Base-by-base conservation (phyloP, 108 stramenopile species). In the Nitzschia sp. region DNA sequence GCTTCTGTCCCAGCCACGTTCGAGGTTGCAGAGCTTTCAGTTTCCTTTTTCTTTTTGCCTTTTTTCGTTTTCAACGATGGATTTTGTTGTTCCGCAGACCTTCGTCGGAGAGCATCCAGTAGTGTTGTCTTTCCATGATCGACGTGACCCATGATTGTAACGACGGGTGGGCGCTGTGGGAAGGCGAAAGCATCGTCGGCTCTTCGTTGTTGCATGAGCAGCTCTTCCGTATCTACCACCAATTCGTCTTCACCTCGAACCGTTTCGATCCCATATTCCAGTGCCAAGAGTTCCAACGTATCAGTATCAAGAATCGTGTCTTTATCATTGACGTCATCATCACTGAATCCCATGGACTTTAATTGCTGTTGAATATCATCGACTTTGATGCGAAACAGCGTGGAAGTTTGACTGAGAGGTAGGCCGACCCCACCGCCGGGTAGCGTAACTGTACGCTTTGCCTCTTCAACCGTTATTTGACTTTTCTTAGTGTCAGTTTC, bases 91-190 rank as follows among this genome's bases (percentile, higher is more conserved):
- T 72, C 35, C 55, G 58, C 52, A 85, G 93, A 61, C 79, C 89
- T 53, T 83, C 94, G 35, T 85, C 96, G 83, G 71, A 95, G 74
- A 19, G 95, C 94, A 76, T 99, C 98, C 58, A 98, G 97, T 23
- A 98, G 77, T 0, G 98, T 98, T 17, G 98, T 97, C 85, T 98
- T 98, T 32, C 98, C 98, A 73, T 98, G 98, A 76, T 98, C 98
- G 60, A 98, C 90, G 72, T 96, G 93, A 13, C 91, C 96, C 68
- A 95, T 84, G 46, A 83, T 78, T 34, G 69, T 72, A 2, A 85
- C 85, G 11, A 85, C 80, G 25, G 85, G 85, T 35, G 85, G 75
- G 54, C 85, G 66, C n/a, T 75, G 55, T 29, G 80, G 80, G 2
- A 71, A 76, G 8, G 56, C 21, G n/a, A 28, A 31, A 50, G 26